These are phyloP conservation scores for Rhinocladiella similis DNA, from an alignment of 2,329 filamentous ascomycete genomes.

Conservation along the genomic window DNA sequence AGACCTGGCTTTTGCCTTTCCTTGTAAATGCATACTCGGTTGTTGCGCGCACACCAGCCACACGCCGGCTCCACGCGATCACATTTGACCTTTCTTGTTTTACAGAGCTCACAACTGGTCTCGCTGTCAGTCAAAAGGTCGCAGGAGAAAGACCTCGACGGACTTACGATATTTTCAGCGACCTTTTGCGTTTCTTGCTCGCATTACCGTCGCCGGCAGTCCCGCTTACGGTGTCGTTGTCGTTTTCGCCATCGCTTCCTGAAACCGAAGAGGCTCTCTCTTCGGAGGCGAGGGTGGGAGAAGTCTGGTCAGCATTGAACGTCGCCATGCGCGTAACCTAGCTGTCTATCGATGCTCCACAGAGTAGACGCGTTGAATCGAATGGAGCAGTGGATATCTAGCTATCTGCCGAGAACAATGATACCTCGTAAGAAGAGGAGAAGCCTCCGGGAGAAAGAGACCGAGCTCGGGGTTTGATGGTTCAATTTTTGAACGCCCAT, in stretches of 20 bases:
- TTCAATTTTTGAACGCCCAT: not conserved
- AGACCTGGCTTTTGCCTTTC: conserved; percentile 70
- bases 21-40: conserved; percentile 66
- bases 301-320: conserved; percentile 13
- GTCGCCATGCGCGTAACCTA: conserved; percentile 16
- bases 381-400: conserved; percentile 1
- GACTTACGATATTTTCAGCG: conserved; percentile 29
- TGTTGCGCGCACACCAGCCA: conserved; percentile 70
- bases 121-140: not conserved
- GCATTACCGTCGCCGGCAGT: conserved; percentile 7
- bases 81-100: conserved; percentile 39
- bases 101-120: conserved; percentile 44
- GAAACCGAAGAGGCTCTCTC: conserved; percentile 22
- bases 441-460: conserved; percentile 5
- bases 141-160: not conserved
- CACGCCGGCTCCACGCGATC: conserved; percentile 61
- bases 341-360: not conserved
- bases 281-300: conserved; percentile 21
- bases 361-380: not conserved
- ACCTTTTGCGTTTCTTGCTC: conserved; percentile 59
- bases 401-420: not conserved
- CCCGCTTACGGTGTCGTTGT: conserved; percentile 11
- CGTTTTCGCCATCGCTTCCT: conserved; percentile 22
- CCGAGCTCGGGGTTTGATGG: conserved; percentile 12
- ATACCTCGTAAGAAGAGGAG: conserved; percentile 2